Conservation (phyloP, 2,329 filamentous ascomycete genomes). For the Bipolaris sorokiniana region DNA sequence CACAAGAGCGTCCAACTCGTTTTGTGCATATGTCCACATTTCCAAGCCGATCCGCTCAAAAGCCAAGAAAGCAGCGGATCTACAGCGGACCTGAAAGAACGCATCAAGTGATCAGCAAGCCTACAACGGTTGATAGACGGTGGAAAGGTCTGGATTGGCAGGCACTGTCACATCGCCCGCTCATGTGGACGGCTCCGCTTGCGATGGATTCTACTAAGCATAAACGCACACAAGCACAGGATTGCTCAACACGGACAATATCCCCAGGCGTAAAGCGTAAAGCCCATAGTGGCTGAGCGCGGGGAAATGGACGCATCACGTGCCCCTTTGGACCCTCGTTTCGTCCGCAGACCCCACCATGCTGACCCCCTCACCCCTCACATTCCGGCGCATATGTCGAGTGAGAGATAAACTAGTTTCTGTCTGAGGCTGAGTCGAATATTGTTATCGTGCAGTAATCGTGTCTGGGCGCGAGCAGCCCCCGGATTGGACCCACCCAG, state of each 20-base stretch:
- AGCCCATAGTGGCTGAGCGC: background rate
- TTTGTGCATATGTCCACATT: background rate
- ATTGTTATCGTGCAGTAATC: background rate
- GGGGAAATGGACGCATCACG: constrained; percentile 6
- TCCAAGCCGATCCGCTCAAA: constrained; percentile 5
- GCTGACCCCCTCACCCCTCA: background rate
- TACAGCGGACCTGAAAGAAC: constrained; percentile 8
- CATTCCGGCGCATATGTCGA: background rate
- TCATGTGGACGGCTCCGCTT: background rate
- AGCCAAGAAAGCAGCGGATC: constrained; percentile 9
- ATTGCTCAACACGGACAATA: no score
- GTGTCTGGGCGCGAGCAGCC: constrained; percentile 3
- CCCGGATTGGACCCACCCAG: constrained; percentile 8
- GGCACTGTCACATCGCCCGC: background rate
- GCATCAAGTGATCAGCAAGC: constrained; percentile 8
- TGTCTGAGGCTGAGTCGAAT: constrained; percentile 15
- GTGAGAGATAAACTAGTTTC: constrained; percentile 2
- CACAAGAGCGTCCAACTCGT: background rate
- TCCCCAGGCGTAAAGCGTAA: no score
- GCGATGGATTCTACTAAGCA: background rate
- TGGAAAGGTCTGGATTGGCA: background rate
- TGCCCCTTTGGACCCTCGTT: constrained; percentile 5
- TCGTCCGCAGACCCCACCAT: constrained; percentile 7
- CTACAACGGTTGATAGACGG: background rate
- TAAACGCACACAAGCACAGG: background rate